Base-by-base conservation (phyloP, 1,284 basidiomycete genomes). In the Mycosarcoma maydis region DNA sequence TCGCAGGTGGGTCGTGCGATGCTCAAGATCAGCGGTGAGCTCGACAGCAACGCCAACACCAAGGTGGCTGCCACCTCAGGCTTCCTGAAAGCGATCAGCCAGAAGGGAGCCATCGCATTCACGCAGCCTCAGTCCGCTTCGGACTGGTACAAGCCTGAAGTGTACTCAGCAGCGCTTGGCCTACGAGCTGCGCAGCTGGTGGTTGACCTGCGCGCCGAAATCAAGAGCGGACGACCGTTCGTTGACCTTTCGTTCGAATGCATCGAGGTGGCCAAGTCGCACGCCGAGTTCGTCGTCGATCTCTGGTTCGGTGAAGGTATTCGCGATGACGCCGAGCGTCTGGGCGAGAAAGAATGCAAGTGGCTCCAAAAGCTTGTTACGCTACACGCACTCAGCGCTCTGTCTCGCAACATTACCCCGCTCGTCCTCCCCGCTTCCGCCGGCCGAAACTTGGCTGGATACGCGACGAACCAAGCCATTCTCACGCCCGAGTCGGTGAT, bases 391-490 rank as follows among this genome's bases (percentile, higher is more conserved):
- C 53, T 78, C 8, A 65, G 52, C 19, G 70, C 59, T 6, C 43
- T 78, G 11, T 67, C 62, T 32, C 46, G 76, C 20, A 73, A 78
- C 56, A 67, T 78, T 19, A 76, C 73, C 1, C 76, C 76, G 11
- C 55, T 88, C 74, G 84, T 90, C 17, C 83, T 91, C 8, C 87
- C 86, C 0, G 85, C 86, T 0, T 82, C 87, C 10, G 89, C 75
- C 74, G 82, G 11, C 84, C 85, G 14, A 80, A 90, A 8, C 83
- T 83, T 8, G 87, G 91, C 62, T 72, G 90, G 24, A 83, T 90
- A 43, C 85, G 87, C 2, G 86, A 88, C 53, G 84, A 89, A 27
- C 73, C 88, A 54, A 23, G 68, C 67, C n/a, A 75, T 51, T 57
- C 56, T 40, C 44, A 58, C 26, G 2, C 73, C 76, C 11, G 86